Evolutionary conservation across 1,284 basidiomycete species (phyloP).

Genomic region (Lentinus polychrous): DNA sequence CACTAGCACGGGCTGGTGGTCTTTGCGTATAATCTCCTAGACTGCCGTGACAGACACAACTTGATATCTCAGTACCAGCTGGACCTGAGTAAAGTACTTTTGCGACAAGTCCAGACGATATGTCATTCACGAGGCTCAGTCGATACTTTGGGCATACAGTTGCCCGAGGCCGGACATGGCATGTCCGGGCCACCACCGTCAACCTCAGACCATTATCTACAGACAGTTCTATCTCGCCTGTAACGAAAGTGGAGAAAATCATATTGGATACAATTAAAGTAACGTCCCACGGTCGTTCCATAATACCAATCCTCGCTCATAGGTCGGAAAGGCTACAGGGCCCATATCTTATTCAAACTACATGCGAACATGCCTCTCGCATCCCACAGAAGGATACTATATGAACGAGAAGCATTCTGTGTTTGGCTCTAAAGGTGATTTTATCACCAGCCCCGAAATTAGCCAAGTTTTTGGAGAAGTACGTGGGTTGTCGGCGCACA

Average conservation of each 20-base stretch:
- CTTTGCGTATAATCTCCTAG: no score
- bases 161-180: no score
- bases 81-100: no score
- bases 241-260: slow-evolving; percentile 54
- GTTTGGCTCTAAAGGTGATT: slow-evolving; percentile 87
- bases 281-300: slow-evolving; percentile 5
- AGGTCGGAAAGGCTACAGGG: slow-evolving; percentile 61
- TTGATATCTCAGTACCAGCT: no score
- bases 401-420: slow-evolving; percentile 68
- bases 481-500: slow-evolving; percentile 16
- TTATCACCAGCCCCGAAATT: slow-evolving; percentile 96
- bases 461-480: slow-evolving; percentile 97
- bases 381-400: slow-evolving; percentile 89
- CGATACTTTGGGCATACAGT: no score
- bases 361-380: slow-evolving; percentile 83
- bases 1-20: no score
- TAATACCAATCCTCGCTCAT: not conserved
- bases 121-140: no score
- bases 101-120: no score
- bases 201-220: not conserved
- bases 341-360: slow-evolving; percentile 83
- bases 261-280: slow-evolving; percentile 67
- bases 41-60: no score
- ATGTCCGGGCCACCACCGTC: no score
- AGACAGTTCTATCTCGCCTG: slow-evolving; percentile 1